Base-by-base conservation (phyloP, 768 basidiomycete genomes). In the Pleurotus ostreatus region DNA sequence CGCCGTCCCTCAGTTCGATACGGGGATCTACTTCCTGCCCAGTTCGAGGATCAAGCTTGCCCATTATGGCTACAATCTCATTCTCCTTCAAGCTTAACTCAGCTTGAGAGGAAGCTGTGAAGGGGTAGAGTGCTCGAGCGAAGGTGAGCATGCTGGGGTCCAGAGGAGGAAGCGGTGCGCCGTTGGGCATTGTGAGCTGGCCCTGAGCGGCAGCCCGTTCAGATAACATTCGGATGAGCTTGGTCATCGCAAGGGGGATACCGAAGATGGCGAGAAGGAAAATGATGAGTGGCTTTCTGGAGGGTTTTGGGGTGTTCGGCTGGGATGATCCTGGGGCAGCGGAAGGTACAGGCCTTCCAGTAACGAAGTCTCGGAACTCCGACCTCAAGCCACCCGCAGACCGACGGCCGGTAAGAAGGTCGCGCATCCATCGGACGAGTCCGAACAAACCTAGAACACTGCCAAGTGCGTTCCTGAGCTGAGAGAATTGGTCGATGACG, bases 191-290 rank as follows among this genome's bases (percentile, higher is more conserved):
- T 30, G 26, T 30, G n/a, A 67, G 57, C n/a, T 67, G 68, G 23
- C 74, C 71, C 37, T 67, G 68, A 69, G 75, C 61, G 60, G 71
- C 59, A 68, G 77, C 82, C 16, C 89, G 85, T 59, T 81, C 82
- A 51, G 83, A 79, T 45, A 97, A 80, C 15, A 92, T 72, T 57
- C 81, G 84, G 65, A 98, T 85, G 60, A 99, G 85, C 62, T 86
- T 88, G 55, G 90, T 82, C 93, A 99, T 97, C 53, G 88, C 86
- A 62, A 89, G 98, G 0, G 96, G 97, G 48, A 99, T 71, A 52
- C 97, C 97, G 65, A 98, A 79, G 56, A 97, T 84, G 25, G 95
- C 93, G 57, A 98, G 82, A 62, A 99, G 80, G 81, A 99, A 98
- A 60, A 98, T 76, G 67, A 98, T 74, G 46, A 98, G 78, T 0